Evolutionary conservation across 805 yeast species (phyloP), one percentile per base, ranked within the genome.

Genomic region (Spathaspora gorwiae): DNA sequence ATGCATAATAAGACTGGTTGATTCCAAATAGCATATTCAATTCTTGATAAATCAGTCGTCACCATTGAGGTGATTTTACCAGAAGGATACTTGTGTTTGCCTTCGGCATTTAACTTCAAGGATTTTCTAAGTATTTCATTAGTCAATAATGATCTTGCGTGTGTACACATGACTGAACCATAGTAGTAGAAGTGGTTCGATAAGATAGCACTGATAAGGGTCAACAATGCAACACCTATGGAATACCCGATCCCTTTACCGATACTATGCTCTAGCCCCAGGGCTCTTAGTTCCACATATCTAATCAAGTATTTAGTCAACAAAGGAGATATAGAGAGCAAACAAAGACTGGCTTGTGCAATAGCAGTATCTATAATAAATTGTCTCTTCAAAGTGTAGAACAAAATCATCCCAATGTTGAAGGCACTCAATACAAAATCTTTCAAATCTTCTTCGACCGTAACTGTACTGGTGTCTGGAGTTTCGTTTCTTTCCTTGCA

Each of bases 31-130:
- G 88, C 87, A 45, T 83, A 70, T 59, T 87, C 94, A 26, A 88
- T 73, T 55, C 95, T 78, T 14, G 89, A 76, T 30, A 87, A 66
- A 57, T 88, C 96, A 2, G 92, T 80, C 47, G 90, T 83, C 53
- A 87, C 75, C 55, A 87, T 61, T 8, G 87, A 80, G 15, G 92
- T 85, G 47, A 88, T 73, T 47, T 75, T 78, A 42, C 90, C 81
- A 19, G 78, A 72, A 1, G 94, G 81, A 55, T 66, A 85, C 48
- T 73, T 66, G 48, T 75, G 75, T 39, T 75, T 73, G 2, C 89
- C 76, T 40, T 69, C 68, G 9, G 79, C 72, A 46, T 80, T 76
- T 13, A 88, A 67, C 42, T 57, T 66, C 50, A 85, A 76, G 10
- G 90, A 72, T 60, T 88, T 88, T 45, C 75, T 75, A 46, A 84